Evolutionary conservation across 2,329 filamentous ascomycete genomes (phyloP), one percentile per base, ranked within the genome.

Genomic region (Penicillium sp.): DNA sequence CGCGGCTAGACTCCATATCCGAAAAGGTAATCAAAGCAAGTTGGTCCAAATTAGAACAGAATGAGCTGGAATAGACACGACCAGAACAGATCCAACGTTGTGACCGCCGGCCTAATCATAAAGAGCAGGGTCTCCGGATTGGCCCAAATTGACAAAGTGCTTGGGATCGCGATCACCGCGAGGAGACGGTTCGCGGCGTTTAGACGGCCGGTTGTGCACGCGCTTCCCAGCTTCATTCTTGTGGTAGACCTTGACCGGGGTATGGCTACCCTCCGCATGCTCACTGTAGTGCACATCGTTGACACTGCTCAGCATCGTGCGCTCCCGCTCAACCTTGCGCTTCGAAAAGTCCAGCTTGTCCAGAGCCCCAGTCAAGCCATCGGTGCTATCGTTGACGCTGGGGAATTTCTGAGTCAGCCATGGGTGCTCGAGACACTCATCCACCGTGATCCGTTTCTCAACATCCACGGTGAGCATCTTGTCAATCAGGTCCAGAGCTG

Each of bases 401-500:
- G 85, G 79, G 14, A 66, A 69, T 36, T 72, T 84, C 62, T 86
- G 83, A 0, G 87, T 92, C 55, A 92, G 85, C 95, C 95, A 99
- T 0, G 94, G 92, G 71, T 99, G 95, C 65, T 89, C 82, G 10
- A 99, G 83, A 71, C 95, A 98, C 69, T 96, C 87, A 64, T 98
- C 93, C 60, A 99, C 87, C 0, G 90, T 94, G 75, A 90, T 94
- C 50, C 95, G 87, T 74, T 89, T 86, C 31, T 91, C 87, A 2
- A 92, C 88, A 64, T 97, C 88, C 36, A 97, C 92, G 2, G 91
- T 90, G 52, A 99, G 84, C 95, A 99, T 99, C 43, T 84, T 85
- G 74, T 99, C 95, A 66, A 99, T 98, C 36, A 99, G 82, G 66
- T 98, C 92, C 54, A 99, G 82, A 7, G 94, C 95, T 55, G 89